Evolutionary conservation across 2,329 filamentous ascomycete genomes (phyloP).

Genomic region (Leptodontidium sp.): DNA sequence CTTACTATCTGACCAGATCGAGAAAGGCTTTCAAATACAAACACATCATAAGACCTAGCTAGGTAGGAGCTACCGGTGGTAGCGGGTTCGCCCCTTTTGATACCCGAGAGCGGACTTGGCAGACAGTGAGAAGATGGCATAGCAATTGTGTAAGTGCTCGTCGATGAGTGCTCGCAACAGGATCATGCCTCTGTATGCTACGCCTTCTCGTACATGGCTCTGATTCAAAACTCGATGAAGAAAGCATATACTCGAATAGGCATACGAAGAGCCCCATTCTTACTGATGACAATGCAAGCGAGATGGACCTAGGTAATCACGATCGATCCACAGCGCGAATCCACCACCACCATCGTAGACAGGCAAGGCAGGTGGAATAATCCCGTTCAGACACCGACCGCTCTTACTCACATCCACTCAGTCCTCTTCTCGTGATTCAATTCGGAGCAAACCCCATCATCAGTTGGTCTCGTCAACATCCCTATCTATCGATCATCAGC

Average conservation of each 20-base stretch:
- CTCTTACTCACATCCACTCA: neutral
- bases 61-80: too few relatives aligned
- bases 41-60: too few relatives aligned
- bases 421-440: neutral
- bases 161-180: too few relatives aligned
- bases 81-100: too few relatives aligned
- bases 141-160: too few relatives aligned
- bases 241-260: neutral
- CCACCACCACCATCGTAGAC: neutral
- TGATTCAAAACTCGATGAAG: neutral
- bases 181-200: too few relatives aligned
- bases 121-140: too few relatives aligned
- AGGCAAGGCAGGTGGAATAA: neutral
- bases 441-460: neutral
- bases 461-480: neutral
- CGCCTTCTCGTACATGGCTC: too few relatives aligned
- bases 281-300: neutral
- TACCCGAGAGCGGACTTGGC: too few relatives aligned
- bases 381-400: slow-evolving; percentile 12
- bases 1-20: too few relatives aligned
- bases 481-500: neutral
- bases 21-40: too few relatives aligned
- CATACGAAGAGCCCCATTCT: neutral
- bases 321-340: neutral
- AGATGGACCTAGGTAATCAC: neutral